Percentiles rank a stretch among this genome's conserved stretches.
Evolutionary conservation across 2,329 filamentous ascomycete genomes (phyloP).

Genomic region (Claviceps capensis): DNA sequence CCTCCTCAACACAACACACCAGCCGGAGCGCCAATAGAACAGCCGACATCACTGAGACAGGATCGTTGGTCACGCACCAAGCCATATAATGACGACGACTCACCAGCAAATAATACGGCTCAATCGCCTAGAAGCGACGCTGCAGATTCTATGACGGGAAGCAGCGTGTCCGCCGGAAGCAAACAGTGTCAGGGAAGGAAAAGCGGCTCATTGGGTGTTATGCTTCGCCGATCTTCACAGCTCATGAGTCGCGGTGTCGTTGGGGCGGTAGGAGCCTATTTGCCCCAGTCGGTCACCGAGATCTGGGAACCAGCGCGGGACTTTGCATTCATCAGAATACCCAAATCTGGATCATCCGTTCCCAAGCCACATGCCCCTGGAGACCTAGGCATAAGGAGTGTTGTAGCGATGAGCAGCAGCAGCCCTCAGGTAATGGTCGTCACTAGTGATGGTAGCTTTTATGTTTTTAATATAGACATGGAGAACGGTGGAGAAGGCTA

Average conservation of each 20-base stretch:
- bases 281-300: slow-evolving; percentile 86
- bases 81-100: slow-evolving; percentile 34
- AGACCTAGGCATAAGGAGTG: slow-evolving; percentile 49
- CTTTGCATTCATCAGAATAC: slow-evolving; percentile 93
- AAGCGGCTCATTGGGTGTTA: slow-evolving; percentile 74
- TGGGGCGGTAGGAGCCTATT: slow-evolving; percentile 77
- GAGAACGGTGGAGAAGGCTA: slow-evolving; percentile 88
- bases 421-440: slow-evolving; percentile 97
- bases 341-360: slow-evolving; percentile 34
- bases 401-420: slow-evolving; percentile 94
- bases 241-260: slow-evolving; percentile 83
- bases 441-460: slow-evolving; percentile 89
- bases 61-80: slow-evolving; percentile 41
- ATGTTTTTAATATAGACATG: slow-evolving; percentile 89
- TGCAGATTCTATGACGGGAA: slow-evolving; percentile 21
- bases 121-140: slow-evolving; percentile 40
- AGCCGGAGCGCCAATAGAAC: slow-evolving; percentile 22
- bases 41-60: slow-evolving; percentile 26
- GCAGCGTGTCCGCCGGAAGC: slow-evolving; percentile 14
- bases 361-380: slow-evolving; percentile 12
- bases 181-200: slow-evolving; percentile 28
- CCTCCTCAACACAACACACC: slow-evolving; percentile 27
- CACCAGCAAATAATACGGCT: slow-evolving; percentile 29
- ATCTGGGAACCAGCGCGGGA: slow-evolving; percentile 95
- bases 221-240: slow-evolving; percentile 88